A percentile compares a stretch with the other conserved stretches of the same genome.
These are phyloP conservation scores for Colletotrichum horii DNA, from an alignment of 2,329 filamentous ascomycete species.

Conservation along the genomic window DNA sequence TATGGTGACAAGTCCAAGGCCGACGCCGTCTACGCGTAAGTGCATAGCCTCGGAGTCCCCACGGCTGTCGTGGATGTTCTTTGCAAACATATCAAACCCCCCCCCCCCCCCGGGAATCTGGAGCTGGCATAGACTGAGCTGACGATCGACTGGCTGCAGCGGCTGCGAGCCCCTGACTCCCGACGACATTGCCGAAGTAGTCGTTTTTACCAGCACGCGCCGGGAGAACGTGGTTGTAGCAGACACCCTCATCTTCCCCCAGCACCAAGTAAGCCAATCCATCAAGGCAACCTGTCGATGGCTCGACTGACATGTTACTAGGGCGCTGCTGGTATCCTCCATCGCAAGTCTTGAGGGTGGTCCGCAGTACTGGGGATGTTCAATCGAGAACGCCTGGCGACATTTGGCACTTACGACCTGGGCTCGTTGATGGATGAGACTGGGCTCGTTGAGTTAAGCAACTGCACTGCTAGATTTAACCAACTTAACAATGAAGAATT, in stretches of 20 bases:
- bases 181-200: slow-evolving; percentile 88
- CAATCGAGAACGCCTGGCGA: background rate
- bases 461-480: background rate
- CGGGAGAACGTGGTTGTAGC: slow-evolving; percentile 91
- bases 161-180: slow-evolving; percentile 84
- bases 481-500: background rate
- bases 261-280: slow-evolving; percentile 75
- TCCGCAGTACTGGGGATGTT: too few relatives aligned
- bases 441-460: background rate
- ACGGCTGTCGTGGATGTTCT: background rate
- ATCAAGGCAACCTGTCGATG: background rate
- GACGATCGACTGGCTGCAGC: slow-evolving; percentile 40
- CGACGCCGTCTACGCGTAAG: slow-evolving; percentile 85
- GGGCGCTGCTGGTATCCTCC: slow-evolving; percentile 35
- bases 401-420: background rate
- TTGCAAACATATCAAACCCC: background rate
- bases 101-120: background rate
- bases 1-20: slow-evolving; percentile 89
- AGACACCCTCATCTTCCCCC: slow-evolving; percentile 86
- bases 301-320: slow-evolving; percentile 16
- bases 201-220: slow-evolving; percentile 84
- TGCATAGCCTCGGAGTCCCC: slow-evolving; percentile 19
- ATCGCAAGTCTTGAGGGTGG: slow-evolving; percentile 28
- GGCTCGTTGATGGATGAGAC: background rate
- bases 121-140: background rate